These are phyloP conservation scores for Aspergillus calidoustus DNA, from an alignment of 2,329 filamentous ascomycete genomes.

Conservation along the genomic window DNA sequence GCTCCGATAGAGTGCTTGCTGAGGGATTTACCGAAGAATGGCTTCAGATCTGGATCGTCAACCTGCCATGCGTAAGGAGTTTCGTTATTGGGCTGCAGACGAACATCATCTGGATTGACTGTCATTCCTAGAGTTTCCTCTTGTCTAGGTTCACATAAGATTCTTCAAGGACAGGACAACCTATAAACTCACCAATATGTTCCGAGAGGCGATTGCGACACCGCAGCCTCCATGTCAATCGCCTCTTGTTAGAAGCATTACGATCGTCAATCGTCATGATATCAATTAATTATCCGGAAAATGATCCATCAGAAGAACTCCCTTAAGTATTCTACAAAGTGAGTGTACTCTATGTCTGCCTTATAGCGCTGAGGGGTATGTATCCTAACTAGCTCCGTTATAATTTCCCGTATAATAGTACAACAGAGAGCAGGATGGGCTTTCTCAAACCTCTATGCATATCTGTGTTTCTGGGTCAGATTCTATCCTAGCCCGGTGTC, in stretches of 20 bases:
- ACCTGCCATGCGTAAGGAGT: conserved; percentile 20
- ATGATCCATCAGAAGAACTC: too few relatives aligned
- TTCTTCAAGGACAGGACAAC: not conserved
- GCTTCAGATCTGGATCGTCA: conserved; percentile 17
- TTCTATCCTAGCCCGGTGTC: too few relatives aligned
- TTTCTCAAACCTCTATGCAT: too few relatives aligned
- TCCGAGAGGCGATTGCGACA: not conserved
- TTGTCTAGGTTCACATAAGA: conserved; percentile 3
- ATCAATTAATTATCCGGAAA: not conserved
- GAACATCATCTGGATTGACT: conserved; percentile 19
- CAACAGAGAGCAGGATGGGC: too few relatives aligned
- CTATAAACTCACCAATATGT: not conserved
- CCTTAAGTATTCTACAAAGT: too few relatives aligned
- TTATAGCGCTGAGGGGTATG: too few relatives aligned
- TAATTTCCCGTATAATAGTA: too few relatives aligned
- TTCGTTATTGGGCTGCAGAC: conserved; percentile 14
- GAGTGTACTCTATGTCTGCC: too few relatives aligned
- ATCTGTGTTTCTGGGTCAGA: too few relatives aligned
- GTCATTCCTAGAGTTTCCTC: conserved; percentile 17
- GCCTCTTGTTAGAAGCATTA: not conserved
- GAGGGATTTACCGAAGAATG: conserved; percentile 19
- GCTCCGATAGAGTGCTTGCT: conserved; percentile 21
- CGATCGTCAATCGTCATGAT: not conserved
- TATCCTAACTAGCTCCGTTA: too few relatives aligned
- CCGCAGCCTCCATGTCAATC: not conserved